Conservation (phyloP, 2,329 filamentous ascomycete genomes). For the Nemania sp. region DNA sequence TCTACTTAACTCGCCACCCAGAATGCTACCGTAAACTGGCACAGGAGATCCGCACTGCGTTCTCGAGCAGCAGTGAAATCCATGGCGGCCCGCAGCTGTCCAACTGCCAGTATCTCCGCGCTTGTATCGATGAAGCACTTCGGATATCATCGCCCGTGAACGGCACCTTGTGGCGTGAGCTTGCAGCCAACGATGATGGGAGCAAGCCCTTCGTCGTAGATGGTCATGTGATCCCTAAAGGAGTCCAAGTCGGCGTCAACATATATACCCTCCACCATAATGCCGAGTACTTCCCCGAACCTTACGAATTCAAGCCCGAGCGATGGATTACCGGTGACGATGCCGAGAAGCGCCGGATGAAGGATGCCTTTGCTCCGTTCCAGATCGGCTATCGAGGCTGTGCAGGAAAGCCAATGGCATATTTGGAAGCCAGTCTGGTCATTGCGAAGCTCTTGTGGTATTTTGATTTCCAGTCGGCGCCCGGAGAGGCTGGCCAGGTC, state of each 20-base stretch:
- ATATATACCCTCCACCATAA: conserved; percentile 25
- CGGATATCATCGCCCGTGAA: conserved; percentile 23
- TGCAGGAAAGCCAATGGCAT: conserved; percentile 27
- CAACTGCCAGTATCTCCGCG: conserved; percentile 30
- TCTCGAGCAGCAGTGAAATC: conserved; percentile 16
- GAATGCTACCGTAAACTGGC: conserved; percentile 21
- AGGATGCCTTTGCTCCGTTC: conserved; percentile 24
- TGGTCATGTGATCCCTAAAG: conserved; percentile 25
- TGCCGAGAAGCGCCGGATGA: conserved; percentile 10
- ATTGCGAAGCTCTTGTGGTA: conserved; percentile 26
- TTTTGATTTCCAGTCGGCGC: conserved; percentile 25
- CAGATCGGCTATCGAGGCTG: conserved; percentile 24
- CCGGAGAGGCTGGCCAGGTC: conserved; percentile 20
- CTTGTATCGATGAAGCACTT: conserved; percentile 29
- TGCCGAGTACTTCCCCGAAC: conserved; percentile 25
- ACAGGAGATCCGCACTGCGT: conserved; percentile 24
- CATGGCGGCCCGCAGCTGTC: conserved; percentile 20
- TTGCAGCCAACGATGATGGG: conserved; percentile 17
- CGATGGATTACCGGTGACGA: conserved; percentile 23
- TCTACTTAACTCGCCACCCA: conserved; percentile 27
- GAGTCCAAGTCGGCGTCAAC: conserved; percentile 26
- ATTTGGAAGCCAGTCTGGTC: conserved; percentile 25
- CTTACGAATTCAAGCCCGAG: conserved; percentile 25
- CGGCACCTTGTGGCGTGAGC: conserved; percentile 27
- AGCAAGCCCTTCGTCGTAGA: conserved; percentile 20